phyloP scores from a whole-genome alignment of 768 basidiomycete species.

The Mycena leptocephala region DNA sequence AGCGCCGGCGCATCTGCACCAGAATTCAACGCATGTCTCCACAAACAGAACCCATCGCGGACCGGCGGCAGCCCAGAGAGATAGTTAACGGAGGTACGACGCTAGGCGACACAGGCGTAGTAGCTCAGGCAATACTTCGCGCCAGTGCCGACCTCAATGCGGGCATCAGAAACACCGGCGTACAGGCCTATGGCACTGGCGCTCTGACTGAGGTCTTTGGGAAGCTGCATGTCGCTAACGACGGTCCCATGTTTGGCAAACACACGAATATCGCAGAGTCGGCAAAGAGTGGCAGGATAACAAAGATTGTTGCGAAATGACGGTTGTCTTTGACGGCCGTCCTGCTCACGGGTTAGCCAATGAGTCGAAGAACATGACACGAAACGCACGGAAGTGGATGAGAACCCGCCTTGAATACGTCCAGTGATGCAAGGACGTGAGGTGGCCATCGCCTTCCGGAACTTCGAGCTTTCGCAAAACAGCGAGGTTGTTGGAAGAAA shows the following conservation, averaged over 20 bases:
- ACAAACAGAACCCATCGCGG: slow-evolving; percentile 8
- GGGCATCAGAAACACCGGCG: neutral
- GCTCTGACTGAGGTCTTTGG: neutral
- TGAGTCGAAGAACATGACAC: neutral
- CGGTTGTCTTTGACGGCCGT: neutral
- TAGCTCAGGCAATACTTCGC: slow-evolving; percentile 4
- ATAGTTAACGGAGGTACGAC: neutral
- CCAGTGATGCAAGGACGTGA: neutral
- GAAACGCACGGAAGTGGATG: slow-evolving; percentile 10
- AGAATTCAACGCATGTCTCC: neutral
- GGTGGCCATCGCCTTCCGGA: no score
- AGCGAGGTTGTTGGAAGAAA: neutral
- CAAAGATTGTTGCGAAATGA: slow-evolving; percentile 1
- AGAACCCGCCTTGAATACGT: neutral
- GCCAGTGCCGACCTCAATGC: neutral
- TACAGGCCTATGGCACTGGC: neutral
- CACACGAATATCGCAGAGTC: neutral
- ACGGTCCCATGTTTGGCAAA: neutral
- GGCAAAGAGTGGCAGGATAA: neutral
- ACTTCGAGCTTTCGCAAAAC: neutral
- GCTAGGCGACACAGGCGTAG: neutral
- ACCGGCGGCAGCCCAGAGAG: neutral
- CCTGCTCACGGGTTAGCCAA: neutral
- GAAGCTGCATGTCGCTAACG: neutral
- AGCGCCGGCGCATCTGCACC: neutral